Evolutionary conservation across 306 rosid genomes (phyloP).

Genomic region (Cucurbita pepo): DNA sequence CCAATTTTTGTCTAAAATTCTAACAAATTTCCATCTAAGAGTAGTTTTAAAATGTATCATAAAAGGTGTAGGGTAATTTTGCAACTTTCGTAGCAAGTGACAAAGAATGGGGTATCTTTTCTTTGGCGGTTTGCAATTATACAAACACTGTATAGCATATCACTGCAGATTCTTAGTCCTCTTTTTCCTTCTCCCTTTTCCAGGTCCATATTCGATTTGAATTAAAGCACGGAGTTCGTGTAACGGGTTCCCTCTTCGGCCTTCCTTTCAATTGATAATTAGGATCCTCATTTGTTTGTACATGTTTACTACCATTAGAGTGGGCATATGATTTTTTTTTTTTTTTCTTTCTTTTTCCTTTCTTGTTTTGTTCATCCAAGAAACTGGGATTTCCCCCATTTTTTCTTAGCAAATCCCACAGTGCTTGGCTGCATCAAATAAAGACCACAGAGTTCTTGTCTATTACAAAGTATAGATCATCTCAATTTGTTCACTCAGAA

Average conservation of each 20-base stretch:
- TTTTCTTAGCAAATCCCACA: constrained; percentile 22
- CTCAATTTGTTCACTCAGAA: constrained; percentile 8
- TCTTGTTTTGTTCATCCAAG: constrained; percentile 14
- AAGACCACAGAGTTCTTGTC: constrained; percentile 3
- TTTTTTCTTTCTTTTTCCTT: constrained; percentile 3
- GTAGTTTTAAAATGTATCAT: no score
- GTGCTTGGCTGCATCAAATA: constrained; percentile 34
- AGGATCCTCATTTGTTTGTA: background rate
- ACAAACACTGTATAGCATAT: no score
- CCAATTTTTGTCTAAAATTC: no score
- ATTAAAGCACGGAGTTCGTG: constrained; percentile 1
- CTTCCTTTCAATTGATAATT: background rate
- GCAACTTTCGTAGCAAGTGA: background rate
- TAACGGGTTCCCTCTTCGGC: background rate
- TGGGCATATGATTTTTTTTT: constrained; percentile 17
- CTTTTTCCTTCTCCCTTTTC: constrained; percentile 1
- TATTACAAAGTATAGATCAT: constrained; percentile 5
- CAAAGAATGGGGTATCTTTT: background rate
- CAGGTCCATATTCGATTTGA: constrained; percentile 16
- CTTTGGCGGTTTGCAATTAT: background rate
- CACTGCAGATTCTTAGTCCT: background rate
- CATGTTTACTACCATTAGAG: background rate
- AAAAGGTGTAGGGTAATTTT: no score
- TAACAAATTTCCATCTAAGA: no score
- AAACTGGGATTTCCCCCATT: constrained; percentile 22